phyloP scores from a whole-genome alignment of 73 alveolate species.

The Blepharisma stoltei region DNA sequence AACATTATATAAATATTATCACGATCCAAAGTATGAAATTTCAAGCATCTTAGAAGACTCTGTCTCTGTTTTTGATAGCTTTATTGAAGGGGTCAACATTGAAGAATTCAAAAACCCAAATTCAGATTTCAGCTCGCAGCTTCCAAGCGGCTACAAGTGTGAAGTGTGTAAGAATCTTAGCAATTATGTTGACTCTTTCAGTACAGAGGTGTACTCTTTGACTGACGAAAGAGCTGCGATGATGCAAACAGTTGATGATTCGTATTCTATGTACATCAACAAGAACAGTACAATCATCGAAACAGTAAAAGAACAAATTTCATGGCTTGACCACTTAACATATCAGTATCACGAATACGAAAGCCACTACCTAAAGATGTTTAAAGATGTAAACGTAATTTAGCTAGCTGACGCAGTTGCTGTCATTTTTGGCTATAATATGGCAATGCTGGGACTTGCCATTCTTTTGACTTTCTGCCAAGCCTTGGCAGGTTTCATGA shows the following conservation, averaged over 20 bases:
- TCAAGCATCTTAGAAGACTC: neutral
- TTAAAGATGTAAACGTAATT: neutral
- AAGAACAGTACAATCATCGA: neutral
- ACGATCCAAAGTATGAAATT: neutral
- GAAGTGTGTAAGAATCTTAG: neutral
- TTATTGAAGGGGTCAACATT: neutral
- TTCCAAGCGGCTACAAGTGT: neutral
- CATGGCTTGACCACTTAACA: neutral
- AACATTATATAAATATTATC: neutral
- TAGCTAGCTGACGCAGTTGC: neutral
- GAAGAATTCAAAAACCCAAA: too few species aligned
- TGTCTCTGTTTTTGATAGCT: neutral
- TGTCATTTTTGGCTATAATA: neutral
- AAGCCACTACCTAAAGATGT: neutral
- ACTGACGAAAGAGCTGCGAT: neutral
- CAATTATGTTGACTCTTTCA: slow-evolving; percentile 2
- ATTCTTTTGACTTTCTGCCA: neutral
- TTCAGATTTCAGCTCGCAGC: neutral
- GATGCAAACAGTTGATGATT: neutral
- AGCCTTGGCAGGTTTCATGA: slow-evolving; percentile 1
- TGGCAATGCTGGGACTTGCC: neutral
- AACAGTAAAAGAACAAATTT: neutral
- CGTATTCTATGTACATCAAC: neutral
- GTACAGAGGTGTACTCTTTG: neutral
- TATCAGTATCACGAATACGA: neutral